Conservation (phyloP, 768 basidiomycete species). For the Sistotremastrum niveocremeum region DNA sequence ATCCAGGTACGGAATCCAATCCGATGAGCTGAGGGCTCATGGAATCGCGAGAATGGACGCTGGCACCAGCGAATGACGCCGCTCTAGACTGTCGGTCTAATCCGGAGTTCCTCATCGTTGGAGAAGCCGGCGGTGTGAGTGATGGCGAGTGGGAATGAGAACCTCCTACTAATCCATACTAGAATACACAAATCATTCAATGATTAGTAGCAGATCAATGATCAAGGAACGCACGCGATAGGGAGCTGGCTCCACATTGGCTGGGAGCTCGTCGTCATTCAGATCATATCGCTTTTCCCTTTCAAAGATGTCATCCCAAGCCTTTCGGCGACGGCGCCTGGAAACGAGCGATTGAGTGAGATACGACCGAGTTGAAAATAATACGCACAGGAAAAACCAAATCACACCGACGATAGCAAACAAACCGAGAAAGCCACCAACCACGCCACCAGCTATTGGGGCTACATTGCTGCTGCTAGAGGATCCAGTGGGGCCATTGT, state of each 20-base stretch:
- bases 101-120: background rate
- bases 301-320: conserved; percentile 2
- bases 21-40: too few relatives aligned
- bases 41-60: background rate
- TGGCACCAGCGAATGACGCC: background rate
- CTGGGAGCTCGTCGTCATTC: background rate
- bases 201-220: background rate
- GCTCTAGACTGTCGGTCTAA: background rate
- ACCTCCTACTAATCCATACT: conserved; percentile 4
- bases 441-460: conserved; percentile 1
- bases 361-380: background rate
- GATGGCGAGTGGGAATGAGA: background rate
- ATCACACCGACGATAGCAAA: background rate
- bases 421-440: conserved; percentile 1
- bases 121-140: background rate
- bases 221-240: conserved; percentile 1
- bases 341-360: background rate
- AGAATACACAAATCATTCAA: background rate
- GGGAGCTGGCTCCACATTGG: conserved; percentile 1
- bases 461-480: background rate
- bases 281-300: background rate
- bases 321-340: conserved; percentile 1
- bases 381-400: conserved; percentile 2
- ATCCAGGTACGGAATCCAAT: too few relatives aligned
- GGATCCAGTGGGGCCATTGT: background rate